Conservation (phyloP, 2,329 filamentous ascomycete species). For the Ophiostoma australiae region DNA sequence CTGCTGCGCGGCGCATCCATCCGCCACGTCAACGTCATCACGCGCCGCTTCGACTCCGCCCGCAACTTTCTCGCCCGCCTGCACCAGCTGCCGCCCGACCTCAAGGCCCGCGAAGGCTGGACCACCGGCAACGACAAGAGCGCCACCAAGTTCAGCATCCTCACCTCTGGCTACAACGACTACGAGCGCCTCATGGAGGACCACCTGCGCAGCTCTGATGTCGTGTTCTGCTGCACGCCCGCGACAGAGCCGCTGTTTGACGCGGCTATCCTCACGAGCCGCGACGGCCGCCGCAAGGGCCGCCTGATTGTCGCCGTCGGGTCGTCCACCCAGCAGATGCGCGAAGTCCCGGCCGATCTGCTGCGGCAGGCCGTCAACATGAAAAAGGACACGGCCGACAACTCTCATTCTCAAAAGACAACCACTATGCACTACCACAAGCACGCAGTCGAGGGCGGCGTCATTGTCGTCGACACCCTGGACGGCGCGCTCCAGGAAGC, state of each 20-base stretch:
- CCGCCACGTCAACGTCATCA: slow-evolving; percentile 76
- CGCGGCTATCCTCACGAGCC: slow-evolving; percentile 62
- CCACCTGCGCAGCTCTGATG: slow-evolving; percentile 66
- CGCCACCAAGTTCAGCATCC: slow-evolving; percentile 60
- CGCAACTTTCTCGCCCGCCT: slow-evolving; percentile 49
- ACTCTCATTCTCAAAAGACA: slow-evolving; percentile 31
- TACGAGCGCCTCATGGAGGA: slow-evolving; percentile 62
- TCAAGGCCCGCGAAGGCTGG: slow-evolving; percentile 58
- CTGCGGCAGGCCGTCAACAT: slow-evolving; percentile 55
- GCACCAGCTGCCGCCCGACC: slow-evolving; percentile 42
- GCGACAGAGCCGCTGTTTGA: slow-evolving; percentile 72
- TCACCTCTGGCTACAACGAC: slow-evolving; percentile 67
- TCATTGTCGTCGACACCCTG: slow-evolving; percentile 69
- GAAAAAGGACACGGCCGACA: neutral
- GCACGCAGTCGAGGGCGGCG: slow-evolving; percentile 58
- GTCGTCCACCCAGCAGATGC: slow-evolving; percentile 66
- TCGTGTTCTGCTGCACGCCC: slow-evolving; percentile 86
- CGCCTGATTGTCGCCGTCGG: slow-evolving; percentile 69
- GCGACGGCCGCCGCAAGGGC: slow-evolving; percentile 64
- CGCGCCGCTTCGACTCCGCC: slow-evolving; percentile 61
- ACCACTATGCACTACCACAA: slow-evolving; percentile 62
- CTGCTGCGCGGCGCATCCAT: slow-evolving; percentile 67
- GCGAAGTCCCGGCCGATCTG: slow-evolving; percentile 74
- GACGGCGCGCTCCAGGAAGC: slow-evolving; percentile 76
- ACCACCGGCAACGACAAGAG: slow-evolving; percentile 24